A percentile compares a stretch with the other conserved stretches of the same genome.
phyloP scores from a whole-genome alignment of 345 rosid genomes.

The Linum usitatissimum region DNA sequence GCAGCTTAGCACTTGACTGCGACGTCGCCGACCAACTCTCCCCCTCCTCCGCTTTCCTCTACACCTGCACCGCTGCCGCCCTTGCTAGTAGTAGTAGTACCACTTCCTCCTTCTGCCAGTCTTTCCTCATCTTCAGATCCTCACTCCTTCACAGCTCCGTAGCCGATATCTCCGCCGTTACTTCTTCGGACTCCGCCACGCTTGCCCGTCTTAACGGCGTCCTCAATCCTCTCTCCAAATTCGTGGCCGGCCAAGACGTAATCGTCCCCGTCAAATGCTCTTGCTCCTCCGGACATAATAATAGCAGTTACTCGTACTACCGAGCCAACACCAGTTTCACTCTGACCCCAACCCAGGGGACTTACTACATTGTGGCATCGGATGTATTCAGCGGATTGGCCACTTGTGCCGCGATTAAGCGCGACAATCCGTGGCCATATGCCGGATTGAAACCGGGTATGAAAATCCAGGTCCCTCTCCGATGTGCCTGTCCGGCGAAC shows the following conservation, averaged over 20 bases:
- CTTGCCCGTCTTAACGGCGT: slow-evolving; percentile 32
- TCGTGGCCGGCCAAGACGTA: slow-evolving; percentile 28
- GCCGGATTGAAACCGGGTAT: slow-evolving; percentile 12
- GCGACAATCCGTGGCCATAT: slow-evolving; percentile 9
- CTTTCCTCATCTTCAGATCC: slow-evolving; percentile 39
- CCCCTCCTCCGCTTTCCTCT: slow-evolving; percentile 28
- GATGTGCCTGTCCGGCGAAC: slow-evolving; percentile 43
- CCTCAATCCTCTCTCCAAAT: slow-evolving; percentile 9
- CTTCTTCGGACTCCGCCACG: slow-evolving; percentile 20
- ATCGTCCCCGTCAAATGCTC: slow-evolving; percentile 34
- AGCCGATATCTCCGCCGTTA: slow-evolving; percentile 27
- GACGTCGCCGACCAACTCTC: slow-evolving; percentile 9
- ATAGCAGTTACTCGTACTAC: slow-evolving; percentile 11
- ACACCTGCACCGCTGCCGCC: slow-evolving; percentile 31
- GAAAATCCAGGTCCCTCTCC: slow-evolving; percentile 26
- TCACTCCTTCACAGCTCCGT: slow-evolving; percentile 25
- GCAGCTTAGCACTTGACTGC: slow-evolving; percentile 20
- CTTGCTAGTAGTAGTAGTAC: background rate
- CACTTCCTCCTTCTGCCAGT: slow-evolving; percentile 13
- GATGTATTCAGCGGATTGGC: slow-evolving; percentile 28
- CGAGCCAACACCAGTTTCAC: slow-evolving; percentile 23
- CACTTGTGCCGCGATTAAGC: slow-evolving; percentile 26
- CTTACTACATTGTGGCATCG: slow-evolving; percentile 18
- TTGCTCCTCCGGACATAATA: slow-evolving; percentile 17
- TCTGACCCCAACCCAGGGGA: background rate